Evolutionary conservation across 345 rosid species (phyloP).

Genomic region (Syzygium oleosum): DNA sequence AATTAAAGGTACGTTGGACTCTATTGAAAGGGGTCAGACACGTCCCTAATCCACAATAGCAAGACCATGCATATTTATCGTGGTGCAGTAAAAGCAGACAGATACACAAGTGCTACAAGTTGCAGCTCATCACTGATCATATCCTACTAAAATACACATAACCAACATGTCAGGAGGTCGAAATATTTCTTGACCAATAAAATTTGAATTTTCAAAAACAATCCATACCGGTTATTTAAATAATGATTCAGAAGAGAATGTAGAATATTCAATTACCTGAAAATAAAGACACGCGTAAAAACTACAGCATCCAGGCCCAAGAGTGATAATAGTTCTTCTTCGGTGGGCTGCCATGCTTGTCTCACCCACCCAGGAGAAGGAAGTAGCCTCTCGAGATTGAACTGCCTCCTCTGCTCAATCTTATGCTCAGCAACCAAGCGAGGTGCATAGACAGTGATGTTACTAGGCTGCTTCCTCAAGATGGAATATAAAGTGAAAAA

Average conservation of each 20-base stretch:
- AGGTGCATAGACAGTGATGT: slow-evolving; percentile 54
- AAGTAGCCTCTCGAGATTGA: slow-evolving; percentile 54
- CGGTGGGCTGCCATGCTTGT: slow-evolving; percentile 59
- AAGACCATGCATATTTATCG: background rate
- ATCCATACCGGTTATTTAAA: background rate
- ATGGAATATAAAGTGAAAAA: slow-evolving; percentile 79
- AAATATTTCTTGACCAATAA: background rate
- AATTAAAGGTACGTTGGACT: background rate
- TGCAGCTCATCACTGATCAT: background rate
- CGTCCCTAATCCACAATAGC: background rate
- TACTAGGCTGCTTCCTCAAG: slow-evolving; percentile 67
- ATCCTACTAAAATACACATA: background rate
- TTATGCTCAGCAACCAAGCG: slow-evolving; percentile 38
- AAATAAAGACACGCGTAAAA: slow-evolving; percentile 54
- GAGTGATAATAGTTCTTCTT: slow-evolving; percentile 49
- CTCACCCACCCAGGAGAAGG: slow-evolving; percentile 86
- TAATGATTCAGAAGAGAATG: background rate
- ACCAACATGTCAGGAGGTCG: background rate
- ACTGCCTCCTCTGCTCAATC: slow-evolving; percentile 17
- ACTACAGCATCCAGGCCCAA: slow-evolving; percentile 80
- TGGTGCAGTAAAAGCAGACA: background rate
- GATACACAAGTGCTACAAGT: background rate
- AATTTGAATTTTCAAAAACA: background rate
- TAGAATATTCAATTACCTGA: slow-evolving; percentile 33
- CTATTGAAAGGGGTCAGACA: background rate